Evolutionary conservation across 2,329 filamentous ascomycete species (phyloP), one percentile per base, ranked within the genome.

Genomic region (Neopestalotiopsis clavispora): DNA sequence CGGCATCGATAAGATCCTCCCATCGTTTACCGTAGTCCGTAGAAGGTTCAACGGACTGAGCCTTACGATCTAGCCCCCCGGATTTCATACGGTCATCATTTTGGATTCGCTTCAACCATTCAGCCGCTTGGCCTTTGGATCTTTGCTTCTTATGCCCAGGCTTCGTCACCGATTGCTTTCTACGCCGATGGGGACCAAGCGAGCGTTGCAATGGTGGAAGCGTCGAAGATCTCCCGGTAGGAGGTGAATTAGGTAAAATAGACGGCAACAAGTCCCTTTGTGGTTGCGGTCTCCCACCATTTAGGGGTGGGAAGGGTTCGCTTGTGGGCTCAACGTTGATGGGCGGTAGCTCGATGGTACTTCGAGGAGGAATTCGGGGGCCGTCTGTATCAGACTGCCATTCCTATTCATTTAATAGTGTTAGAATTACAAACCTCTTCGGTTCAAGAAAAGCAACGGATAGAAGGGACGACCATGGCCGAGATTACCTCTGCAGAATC

Each of bases 1-100:
- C 95, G 66, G 95, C 95, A 80, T 98, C 95, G 72, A 98, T 97
- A 70, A 98, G 86, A 80, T 98, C 95, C 80, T 97, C 94, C 96
- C 95, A 98, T 75, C 95, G 88, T 83, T 96, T 97, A 72, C 94
- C 94, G 81, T 93, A 92, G 69, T 92, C 91, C 23, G 89, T 90
- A 68, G 91, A 89, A 30, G 95, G 94, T 80, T 98, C 95, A 57
- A 93, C 93, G 17, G 94, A 97, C 73, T 93, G 88, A 68, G 94
- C 93, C 81, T 97, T 97, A 71, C 93, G 89, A 75, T 94, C 90
- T 74, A 91, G 90, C 69, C 91, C 88, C 76, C 84, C 84, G 13
- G 85, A 84, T 71, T 92, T 91, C 72, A 94, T 85, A 71, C 92
- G 88, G 68, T 89, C 86, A 60, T 89, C 86, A 71, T 89, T 88